Base-by-base conservation (phyloP, 192 early-diverging fungal genomes). In the Umbelopsis isabellina region DNA sequence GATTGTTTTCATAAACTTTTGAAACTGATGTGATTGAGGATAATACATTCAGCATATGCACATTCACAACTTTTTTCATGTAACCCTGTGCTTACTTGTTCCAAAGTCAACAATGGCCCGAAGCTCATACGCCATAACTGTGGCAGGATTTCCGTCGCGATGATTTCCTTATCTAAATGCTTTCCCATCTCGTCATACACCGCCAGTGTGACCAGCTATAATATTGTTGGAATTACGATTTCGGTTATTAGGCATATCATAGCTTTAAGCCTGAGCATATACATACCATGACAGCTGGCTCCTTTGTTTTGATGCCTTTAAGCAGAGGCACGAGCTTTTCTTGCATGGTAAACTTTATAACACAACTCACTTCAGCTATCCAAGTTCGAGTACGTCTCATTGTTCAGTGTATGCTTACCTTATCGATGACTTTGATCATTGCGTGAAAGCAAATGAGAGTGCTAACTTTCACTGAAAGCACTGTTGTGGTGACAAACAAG, bases 131-230 rank as follows among this genome's bases (percentile, higher is more conserved):
- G 77, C 94, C 94, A 96, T 35, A 95, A 75, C 46, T 91, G 90
- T 4, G 91, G 92, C 52, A 96, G 61, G 18, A 96, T 83, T 58
- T 91, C 90, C 1, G 82, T 88, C 9, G 93, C 94, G 22, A 93
- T 85, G 1, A 86, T 71, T 27, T 91, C 90, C 64, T 89, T 90
- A 37, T 96, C 93, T 15, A 93, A 70, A 66, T 85, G 70, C 45
- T 85, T 85, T 2, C 91, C 89, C 74, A 92, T 82, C 23, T 96
- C 90, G 53, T 92, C 91, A 72, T 93, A 96, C 47, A 95, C 87
- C 22, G 86, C 83, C 48, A 94, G 76, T 25, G 93, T 88, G 5
- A 91, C 90, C 80, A 96, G 83, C 80, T 90, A 80, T 8, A 49
- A 47, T 45, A 33, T n/a, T n/a, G 4, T 23, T 51, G 20, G 18